Evolutionary conservation across 371 early-diverging fungal genomes (phyloP).

Genomic region (Lichtheimia ornata): DNA sequence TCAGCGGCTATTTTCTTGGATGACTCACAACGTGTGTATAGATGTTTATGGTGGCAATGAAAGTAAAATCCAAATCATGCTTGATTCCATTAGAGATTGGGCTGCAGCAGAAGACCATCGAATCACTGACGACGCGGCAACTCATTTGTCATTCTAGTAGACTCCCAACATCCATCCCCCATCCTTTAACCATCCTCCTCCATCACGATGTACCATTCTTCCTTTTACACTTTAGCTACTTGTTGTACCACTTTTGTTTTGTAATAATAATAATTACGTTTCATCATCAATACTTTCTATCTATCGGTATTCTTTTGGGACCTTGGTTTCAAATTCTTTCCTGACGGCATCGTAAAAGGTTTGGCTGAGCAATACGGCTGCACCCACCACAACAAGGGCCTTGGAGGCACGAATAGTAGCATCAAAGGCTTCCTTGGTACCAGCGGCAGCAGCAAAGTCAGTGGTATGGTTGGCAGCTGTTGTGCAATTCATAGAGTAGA

Average conservation of each 20-base stretch:
- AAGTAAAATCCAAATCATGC: slow-evolving; percentile 54
- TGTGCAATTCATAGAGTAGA: slow-evolving; percentile 30
- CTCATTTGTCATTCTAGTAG: no score
- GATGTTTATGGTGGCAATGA: slow-evolving; percentile 62
- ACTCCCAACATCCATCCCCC: no score
- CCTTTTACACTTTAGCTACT: no score
- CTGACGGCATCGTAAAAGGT: slow-evolving; percentile 2
- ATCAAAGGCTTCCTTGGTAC: slow-evolving; percentile 58
- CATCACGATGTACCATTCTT: no score
- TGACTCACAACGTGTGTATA: neutral
- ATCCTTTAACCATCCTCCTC: no score
- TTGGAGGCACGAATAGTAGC: slow-evolving; percentile 38
- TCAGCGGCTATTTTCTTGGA: neutral
- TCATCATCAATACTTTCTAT: no score
- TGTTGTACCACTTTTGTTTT: no score
- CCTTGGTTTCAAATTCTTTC: neutral
- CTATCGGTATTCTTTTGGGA: no score
- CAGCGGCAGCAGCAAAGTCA: slow-evolving; percentile 62
- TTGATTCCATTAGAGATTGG: slow-evolving; percentile 28
- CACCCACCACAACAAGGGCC: slow-evolving; percentile 2
- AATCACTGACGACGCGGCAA: neutral
- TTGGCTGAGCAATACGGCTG: neutral
- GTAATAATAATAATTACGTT: no score
- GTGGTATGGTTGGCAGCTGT: slow-evolving; percentile 61
- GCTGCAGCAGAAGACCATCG: slow-evolving; percentile 8